Evolutionary conservation across 1,284 basidiomycete species (phyloP), one percentile per base, ranked within the genome.

Genomic region (Austroboletus novae-zelandiae): DNA sequence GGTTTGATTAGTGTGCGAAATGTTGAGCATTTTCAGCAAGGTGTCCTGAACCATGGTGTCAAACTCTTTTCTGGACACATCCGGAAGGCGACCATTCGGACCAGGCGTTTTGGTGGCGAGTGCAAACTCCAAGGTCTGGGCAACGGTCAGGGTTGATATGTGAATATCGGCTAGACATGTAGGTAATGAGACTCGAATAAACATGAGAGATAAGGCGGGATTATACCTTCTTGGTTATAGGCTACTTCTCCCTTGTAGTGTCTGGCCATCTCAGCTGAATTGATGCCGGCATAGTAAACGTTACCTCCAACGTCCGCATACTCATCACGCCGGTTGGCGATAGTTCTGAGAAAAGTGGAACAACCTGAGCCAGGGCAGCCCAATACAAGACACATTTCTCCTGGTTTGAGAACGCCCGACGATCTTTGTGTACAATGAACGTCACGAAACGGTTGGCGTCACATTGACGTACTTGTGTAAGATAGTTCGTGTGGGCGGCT

Each of bases 351-450:
- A 66, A 93, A 89, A 0, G 90, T 89, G 0, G 82, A 81, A 64
- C 91, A 93, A 17, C 90, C 91, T 8, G 87, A 78, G 3, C 86
- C 87, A n/a, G 91, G 91, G 45, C 86, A 83, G 8, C 91, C 91
- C 5, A 93, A 75, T n/a, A 92, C 89, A 11, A 91, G 62, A 37
- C 62, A 64, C 62, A 64, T 64, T 59, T 64, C 65, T 13, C 62
- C 57, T 4, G 62, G 64, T 27, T 61, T 87, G 36, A 93, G 72
- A 18, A 85, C 74, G 53, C 92, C 91, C 10, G 85, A 86, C 49
- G 81, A 86, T 53, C 85, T 23, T 85, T 58, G 29, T 66, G 62
- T 43, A 68, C 61, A 48, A 45, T 56, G 51, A 57, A 15, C 6
- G 42, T 72, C n/a, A 29, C 9, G 17, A 4, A 37, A 57, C 17